Evolutionary conservation across 345 rosid species (phyloP).

Genomic region (Raphanus raphanistrum): DNA sequence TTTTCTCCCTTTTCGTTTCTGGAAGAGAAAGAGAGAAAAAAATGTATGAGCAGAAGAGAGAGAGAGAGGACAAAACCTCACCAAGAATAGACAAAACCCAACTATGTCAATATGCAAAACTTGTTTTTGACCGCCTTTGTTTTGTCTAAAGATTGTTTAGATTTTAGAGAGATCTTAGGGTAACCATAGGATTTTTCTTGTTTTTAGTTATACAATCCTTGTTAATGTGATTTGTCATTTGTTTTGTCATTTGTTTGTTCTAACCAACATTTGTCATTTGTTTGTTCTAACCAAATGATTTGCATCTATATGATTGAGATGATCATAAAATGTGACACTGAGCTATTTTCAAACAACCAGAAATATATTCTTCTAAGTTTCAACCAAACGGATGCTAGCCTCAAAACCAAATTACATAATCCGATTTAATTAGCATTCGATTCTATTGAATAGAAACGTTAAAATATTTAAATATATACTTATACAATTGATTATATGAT

Average conservation of each 20-base stretch:
- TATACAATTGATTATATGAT: too few relatives aligned
- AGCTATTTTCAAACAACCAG: too few relatives aligned
- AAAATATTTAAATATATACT: too few relatives aligned
- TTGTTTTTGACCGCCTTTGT: conserved; percentile 25
- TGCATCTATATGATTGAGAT: too few relatives aligned
- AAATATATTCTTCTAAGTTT: too few relatives aligned
- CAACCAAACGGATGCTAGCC: too few relatives aligned
- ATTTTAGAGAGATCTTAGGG: conserved; percentile 36
- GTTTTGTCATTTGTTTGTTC: conserved; percentile 25
- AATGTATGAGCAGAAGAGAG: conserved; percentile 21
- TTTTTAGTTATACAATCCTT: conserved; percentile 25
- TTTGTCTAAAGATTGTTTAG: conserved; percentile 24
- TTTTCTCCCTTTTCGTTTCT: neutral
- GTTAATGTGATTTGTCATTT: conserved; percentile 29
- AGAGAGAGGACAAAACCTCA: conserved; percentile 28
- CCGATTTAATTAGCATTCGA: too few relatives aligned
- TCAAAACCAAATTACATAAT: too few relatives aligned
- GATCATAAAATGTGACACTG: too few relatives aligned
- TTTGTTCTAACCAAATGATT: conserved; percentile 7
- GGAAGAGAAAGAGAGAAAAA: conserved; percentile 7
- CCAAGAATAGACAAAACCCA: conserved; percentile 45
- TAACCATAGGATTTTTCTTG: conserved; percentile 24
- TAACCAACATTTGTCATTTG: neutral
- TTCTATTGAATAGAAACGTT: too few relatives aligned
- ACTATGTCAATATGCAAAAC: conserved; percentile 18